Percentiles rank a stretch among this genome's conserved stretches.
phyloP scores from a whole-genome alignment of 108 stramenopile species.

The Parietichytrium sp. region DNA sequence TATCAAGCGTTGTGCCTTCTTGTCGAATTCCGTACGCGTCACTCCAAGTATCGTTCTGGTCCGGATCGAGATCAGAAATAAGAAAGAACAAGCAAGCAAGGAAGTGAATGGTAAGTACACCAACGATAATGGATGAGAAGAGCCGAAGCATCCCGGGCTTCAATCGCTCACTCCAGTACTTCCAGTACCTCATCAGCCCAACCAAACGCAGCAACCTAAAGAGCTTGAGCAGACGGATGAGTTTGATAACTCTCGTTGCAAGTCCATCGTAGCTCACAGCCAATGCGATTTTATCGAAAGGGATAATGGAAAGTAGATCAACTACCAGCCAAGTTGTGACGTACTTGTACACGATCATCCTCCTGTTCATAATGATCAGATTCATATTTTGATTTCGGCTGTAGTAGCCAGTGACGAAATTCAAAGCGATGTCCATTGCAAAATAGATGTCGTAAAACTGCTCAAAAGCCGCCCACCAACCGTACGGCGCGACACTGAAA shows the following conservation, averaged over 20 bases:
- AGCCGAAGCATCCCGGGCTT: constrained; percentile 4
- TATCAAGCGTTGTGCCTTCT: neutral
- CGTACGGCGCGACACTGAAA: constrained; percentile 6
- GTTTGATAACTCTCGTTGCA: neutral
- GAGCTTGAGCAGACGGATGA: neutral
- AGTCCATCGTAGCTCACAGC: neutral
- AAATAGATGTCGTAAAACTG: neutral
- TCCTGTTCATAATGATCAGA: neutral
- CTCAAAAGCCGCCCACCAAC: neutral
- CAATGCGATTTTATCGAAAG: neutral
- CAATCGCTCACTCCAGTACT: neutral
- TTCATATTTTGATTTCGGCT: neutral
- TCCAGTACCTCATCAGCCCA: neutral
- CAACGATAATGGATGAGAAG: neutral
- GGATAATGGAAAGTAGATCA: constrained; percentile 5
- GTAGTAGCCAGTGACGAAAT: constrained; percentile 26
- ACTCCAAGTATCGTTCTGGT: neutral
- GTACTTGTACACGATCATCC: neutral
- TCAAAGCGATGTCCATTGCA: neutral
- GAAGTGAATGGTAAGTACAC: neutral
- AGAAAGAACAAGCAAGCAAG: constrained; percentile 17
- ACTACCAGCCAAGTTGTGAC: neutral
- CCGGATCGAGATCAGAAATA: constrained; percentile 22
- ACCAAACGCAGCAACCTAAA: neutral
- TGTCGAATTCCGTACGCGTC: neutral